Percentiles rank a stretch among this genome's conserved stretches.
Evolutionary conservation across 768 basidiomycete species (phyloP).

Genomic region (Lentinula aciculospora): DNA sequence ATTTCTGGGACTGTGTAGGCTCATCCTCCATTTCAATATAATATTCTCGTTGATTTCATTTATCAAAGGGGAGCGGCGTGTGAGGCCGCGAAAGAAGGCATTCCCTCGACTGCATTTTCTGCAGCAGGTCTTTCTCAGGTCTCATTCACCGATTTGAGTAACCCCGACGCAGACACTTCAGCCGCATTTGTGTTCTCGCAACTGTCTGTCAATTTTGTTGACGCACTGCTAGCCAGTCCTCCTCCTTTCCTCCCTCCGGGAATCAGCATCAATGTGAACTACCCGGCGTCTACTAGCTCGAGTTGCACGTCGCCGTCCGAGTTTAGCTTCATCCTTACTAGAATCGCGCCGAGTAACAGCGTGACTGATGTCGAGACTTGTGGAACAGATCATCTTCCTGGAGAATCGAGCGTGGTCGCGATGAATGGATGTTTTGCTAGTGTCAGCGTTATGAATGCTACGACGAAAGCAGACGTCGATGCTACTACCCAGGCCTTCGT

Average conservation of each 20-base stretch:
- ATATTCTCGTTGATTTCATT: background rate
- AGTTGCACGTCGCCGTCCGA: conserved; percentile 28
- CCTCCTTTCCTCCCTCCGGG: conserved; percentile 34
- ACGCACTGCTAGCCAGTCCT: conserved; percentile 22
- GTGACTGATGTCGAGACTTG: conserved; percentile 39
- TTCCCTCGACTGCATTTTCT: conserved; percentile 48
- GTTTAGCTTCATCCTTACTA: conserved; percentile 41
- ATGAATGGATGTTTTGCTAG: conserved; percentile 36
- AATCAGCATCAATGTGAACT: conserved; percentile 47
- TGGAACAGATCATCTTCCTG: conserved; percentile 34
- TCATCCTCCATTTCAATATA: conserved; percentile 14
- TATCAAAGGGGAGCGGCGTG: conserved; percentile 39
- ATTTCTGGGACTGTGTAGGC: conserved; percentile 30
- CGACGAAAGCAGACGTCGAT: conserved; percentile 36
- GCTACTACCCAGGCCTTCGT: conserved; percentile 35
- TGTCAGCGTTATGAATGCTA: conserved; percentile 41
- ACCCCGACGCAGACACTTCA: conserved; percentile 25
- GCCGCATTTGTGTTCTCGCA: conserved; percentile 37
- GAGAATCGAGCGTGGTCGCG: conserved; percentile 33
- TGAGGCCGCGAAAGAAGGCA: conserved; percentile 42
- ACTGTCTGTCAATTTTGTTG: conserved; percentile 34
- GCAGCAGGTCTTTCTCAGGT: conserved; percentile 30
- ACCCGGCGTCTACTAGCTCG: conserved; percentile 25
- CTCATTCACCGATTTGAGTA: conserved; percentile 43
- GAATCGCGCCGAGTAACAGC: conserved; percentile 24